phyloP scores from a whole-genome alignment of 805 yeast genomes.

The Wickerhamomyces rabaulensis region DNA sequence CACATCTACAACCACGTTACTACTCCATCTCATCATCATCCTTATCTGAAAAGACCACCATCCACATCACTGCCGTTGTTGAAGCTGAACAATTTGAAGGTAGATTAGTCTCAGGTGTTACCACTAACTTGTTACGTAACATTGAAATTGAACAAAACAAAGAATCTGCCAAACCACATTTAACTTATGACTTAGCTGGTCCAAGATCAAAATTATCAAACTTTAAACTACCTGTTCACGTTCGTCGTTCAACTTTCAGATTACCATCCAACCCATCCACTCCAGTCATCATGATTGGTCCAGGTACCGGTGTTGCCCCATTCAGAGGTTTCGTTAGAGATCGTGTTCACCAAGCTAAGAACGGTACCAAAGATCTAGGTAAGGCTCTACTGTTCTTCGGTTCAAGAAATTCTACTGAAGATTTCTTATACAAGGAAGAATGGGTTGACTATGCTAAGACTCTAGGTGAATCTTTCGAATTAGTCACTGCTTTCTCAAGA shows the following conservation, averaged over 20 bases:
- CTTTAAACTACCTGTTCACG: conserved; percentile 78
- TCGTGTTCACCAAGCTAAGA: conserved; percentile 52
- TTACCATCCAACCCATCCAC: conserved; percentile 78
- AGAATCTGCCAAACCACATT: conserved; percentile 35
- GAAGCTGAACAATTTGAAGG: conserved; percentile 39
- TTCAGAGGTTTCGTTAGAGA: conserved; percentile 94
- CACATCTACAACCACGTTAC: conserved; percentile 88
- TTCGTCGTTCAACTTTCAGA: conserved; percentile 92
- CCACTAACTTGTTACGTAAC: conserved; percentile 81
- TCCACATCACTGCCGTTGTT: conserved; percentile 89
- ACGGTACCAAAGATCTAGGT: conserved; percentile 54
- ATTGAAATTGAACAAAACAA: conserved; percentile 58
- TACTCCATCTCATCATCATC: conserved; percentile 94
- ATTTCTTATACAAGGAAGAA: conserved; percentile 82
- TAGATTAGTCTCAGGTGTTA: conserved; percentile 59
- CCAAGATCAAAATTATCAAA: conserved; percentile 55
- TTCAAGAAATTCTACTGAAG: conserved; percentile 73
- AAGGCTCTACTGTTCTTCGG: conserved; percentile 79
- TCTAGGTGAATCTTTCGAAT: conserved; percentile 53
- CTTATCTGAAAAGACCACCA: conserved; percentile 61
- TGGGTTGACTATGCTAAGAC: conserved; percentile 71
- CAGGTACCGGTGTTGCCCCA: conserved; percentile 99
- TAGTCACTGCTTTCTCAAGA: conserved; percentile 85
- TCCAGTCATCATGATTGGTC: conserved; percentile 91
- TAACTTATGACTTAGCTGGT: conserved; percentile 71